These are phyloP conservation scores for Glaciozyma martinii DNA, from an alignment of 768 basidiomycete genomes.

Conservation along the genomic window DNA sequence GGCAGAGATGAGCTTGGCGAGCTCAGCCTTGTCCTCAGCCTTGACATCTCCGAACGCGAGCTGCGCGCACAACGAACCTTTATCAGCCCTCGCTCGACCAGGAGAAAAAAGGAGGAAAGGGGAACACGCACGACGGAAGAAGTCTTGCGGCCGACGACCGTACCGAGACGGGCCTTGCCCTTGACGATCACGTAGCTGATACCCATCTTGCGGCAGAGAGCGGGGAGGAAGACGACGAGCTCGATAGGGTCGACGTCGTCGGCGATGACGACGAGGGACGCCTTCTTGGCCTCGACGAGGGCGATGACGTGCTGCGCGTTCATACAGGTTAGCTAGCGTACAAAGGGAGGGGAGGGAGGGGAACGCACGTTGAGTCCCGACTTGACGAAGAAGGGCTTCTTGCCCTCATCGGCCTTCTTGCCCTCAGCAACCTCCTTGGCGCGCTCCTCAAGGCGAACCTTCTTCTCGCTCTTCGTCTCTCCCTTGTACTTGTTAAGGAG, in stretches of 20 bases:
- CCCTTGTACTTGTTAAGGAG: slow-evolving; percentile 95
- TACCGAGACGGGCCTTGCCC: slow-evolving; percentile 88
- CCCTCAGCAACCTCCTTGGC: slow-evolving; percentile 67
- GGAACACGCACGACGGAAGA: slow-evolving; percentile 54
- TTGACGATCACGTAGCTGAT: slow-evolving; percentile 98
- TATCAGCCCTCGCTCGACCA: neutral
- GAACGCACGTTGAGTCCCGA: slow-evolving; percentile 69
- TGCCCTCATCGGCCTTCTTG: slow-evolving; percentile 69
- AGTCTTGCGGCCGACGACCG: slow-evolving; percentile 98
- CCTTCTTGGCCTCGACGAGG: slow-evolving; percentile 81
- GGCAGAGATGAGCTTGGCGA: slow-evolving; percentile 82
- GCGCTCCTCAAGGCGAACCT: slow-evolving; percentile 69
- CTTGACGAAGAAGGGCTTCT: slow-evolving; percentile 93
- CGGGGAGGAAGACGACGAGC: slow-evolving; percentile 95
- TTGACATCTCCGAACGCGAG: slow-evolving; percentile 86
- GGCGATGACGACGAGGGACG: slow-evolving; percentile 85
- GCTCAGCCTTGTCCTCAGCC: slow-evolving; percentile 86
- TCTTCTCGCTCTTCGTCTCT: slow-evolving; percentile 94
- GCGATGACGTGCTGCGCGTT: slow-evolving; percentile 3
- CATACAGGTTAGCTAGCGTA: neutral
- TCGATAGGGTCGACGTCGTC: slow-evolving; percentile 99
- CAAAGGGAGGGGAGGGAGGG: neutral
- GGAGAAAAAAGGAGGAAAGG: neutral
- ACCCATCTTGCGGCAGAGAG: slow-evolving; percentile 99
- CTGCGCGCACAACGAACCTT: neutral